Evolutionary conservation across 2,329 filamentous ascomycete species (phyloP).

Genomic region (Alternaria conjuncta): DNA sequence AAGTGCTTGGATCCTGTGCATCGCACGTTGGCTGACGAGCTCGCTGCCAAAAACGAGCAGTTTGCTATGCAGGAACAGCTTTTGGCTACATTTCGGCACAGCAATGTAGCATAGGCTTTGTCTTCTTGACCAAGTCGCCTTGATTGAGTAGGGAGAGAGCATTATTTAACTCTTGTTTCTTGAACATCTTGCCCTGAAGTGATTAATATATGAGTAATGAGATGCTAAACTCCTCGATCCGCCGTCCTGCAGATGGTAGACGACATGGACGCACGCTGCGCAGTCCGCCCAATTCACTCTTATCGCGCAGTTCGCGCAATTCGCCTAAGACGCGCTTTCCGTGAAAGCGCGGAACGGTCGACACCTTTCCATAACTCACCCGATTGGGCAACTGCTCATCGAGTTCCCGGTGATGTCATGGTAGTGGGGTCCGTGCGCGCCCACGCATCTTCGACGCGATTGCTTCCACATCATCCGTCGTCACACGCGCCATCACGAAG

Average conservation of each 20-base stretch:
- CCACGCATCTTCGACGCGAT: neutral
- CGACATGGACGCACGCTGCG: neutral
- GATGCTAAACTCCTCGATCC: neutral
- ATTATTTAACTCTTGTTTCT: neutral
- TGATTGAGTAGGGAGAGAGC: neutral
- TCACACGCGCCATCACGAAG: neutral
- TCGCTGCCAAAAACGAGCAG: constrained; percentile 13
- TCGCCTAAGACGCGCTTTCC: no score
- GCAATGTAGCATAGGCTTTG: neutral
- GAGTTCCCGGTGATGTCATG: no score
- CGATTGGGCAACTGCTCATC: no score
- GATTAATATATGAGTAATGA: neutral
- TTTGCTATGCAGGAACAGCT: constrained; percentile 8
- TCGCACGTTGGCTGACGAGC: constrained; percentile 13
- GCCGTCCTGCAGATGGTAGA: neutral
- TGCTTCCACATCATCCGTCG: neutral
- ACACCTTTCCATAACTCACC: no score
- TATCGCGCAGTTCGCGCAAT: neutral
- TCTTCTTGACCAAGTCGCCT: neutral
- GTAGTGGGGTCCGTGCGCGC: neutral
- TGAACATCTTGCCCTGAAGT: neutral
- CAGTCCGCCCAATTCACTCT: neutral
- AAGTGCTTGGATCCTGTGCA: constrained; percentile 6
- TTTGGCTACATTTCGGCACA: neutral
- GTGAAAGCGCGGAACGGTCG: no score